Percentiles rank a stretch among this genome's conserved stretches.
Conservation (phyloP, 2,329 filamentous ascomycete species). For the Epichloe amarillans region DNA sequence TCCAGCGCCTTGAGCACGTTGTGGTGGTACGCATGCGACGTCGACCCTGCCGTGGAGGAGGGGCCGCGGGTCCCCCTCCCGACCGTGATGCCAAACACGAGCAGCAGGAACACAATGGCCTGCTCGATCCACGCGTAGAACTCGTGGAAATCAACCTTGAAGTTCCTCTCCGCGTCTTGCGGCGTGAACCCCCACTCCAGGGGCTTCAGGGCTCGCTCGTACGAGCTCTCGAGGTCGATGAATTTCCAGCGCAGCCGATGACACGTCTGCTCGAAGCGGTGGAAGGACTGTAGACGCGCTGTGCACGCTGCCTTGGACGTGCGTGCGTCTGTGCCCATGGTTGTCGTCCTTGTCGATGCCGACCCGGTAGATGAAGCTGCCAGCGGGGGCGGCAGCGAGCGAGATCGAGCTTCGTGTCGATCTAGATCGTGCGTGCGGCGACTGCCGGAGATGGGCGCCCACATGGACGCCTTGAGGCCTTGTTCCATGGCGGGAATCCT, state of each 20-base stretch:
- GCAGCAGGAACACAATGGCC: slow-evolving; percentile 53
- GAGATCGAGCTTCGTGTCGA: background rate
- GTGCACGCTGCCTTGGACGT: background rate
- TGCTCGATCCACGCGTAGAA: slow-evolving; percentile 63
- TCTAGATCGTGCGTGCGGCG: background rate
- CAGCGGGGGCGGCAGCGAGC: slow-evolving; percentile 4
- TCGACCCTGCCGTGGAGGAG: background rate
- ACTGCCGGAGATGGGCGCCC: slow-evolving; percentile 1
- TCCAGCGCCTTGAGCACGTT: slow-evolving; percentile 54
- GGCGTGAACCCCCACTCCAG: slow-evolving; percentile 19
- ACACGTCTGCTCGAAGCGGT: slow-evolving; percentile 46
- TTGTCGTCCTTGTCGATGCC: background rate
- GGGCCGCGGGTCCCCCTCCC: slow-evolving; percentile 10
- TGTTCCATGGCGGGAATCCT: background rate
- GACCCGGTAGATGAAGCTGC: background rate
- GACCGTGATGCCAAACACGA: slow-evolving; percentile 46
- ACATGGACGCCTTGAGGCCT: slow-evolving; percentile 6
- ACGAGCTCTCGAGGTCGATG: slow-evolving; percentile 43
- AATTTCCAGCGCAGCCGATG: slow-evolving; percentile 51
- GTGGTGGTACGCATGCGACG: slow-evolving; percentile 50
- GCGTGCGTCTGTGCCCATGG: background rate
- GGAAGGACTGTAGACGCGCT: slow-evolving; percentile 28
- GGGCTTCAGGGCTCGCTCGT: slow-evolving; percentile 34
- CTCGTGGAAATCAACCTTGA: slow-evolving; percentile 68
- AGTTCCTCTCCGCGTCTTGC: slow-evolving; percentile 49